Percentiles rank a stretch among this genome's conserved stretches.
These are phyloP conservation scores for Micractinium conductrix DNA, from an alignment of 139 green algal genomes.

Conservation along the genomic window DNA sequence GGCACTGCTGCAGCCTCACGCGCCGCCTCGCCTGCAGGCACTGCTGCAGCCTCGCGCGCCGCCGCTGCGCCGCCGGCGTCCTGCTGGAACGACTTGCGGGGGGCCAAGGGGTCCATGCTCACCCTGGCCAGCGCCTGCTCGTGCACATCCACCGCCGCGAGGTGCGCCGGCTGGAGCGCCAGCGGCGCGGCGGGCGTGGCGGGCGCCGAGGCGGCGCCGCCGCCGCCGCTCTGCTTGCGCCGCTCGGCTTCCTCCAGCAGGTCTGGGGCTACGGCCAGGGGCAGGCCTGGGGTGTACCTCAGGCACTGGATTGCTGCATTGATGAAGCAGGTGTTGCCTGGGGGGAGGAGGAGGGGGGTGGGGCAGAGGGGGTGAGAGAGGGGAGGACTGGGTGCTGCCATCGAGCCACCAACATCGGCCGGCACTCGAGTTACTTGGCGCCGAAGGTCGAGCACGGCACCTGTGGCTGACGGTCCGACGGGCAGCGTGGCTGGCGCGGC, in stretches of 20 bases:
- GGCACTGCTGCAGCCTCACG: neutral
- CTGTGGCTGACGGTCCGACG: no score
- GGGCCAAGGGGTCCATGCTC: neutral
- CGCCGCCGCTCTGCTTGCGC: neutral
- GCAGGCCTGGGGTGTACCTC: conserved; percentile 53
- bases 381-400: neutral
- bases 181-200: no score
- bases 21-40: neutral
- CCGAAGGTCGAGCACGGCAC: no score
- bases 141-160: conserved; percentile 16
- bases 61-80: neutral
- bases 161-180: no score
- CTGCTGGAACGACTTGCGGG: neutral
- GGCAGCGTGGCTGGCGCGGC: neutral
- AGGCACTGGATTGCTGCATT: conserved; percentile 72
- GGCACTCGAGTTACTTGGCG: no score
- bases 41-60: neutral
- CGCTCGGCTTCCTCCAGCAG: conserved; percentile 29
- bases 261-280: conserved; percentile 48
- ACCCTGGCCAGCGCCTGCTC: neutral
- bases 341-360: neutral
- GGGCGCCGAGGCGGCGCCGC: neutral
- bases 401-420: no score
- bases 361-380: neutral
- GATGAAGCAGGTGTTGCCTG: conserved; percentile 74